phyloP scores from a whole-genome alignment of 805 yeast species.

The Candida quercuum region DNA sequence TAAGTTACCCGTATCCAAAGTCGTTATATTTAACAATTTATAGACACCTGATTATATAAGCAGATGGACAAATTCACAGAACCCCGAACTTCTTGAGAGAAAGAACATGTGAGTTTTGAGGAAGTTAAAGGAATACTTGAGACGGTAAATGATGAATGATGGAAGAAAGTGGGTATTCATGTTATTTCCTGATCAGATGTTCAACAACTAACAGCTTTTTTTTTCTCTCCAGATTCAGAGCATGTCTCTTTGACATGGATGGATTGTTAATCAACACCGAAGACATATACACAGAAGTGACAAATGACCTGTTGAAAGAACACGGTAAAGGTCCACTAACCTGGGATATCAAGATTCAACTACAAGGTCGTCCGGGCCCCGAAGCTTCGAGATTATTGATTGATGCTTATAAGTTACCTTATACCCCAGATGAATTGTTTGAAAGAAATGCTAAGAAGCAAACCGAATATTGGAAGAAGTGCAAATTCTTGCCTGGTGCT shows the following conservation, averaged over 20 bases:
- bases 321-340: constrained; percentile 77
- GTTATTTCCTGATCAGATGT: no score
- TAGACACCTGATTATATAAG: no score
- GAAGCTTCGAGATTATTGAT: constrained; percentile 63
- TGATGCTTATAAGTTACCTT: constrained; percentile 61
- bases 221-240: constrained; percentile 35
- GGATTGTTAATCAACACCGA: constrained; percentile 92
- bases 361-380: constrained; percentile 91
- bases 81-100: no score
- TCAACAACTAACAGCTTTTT: neutral
- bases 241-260: constrained; percentile 89
- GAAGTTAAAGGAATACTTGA: no score
- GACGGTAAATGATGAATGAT: neutral
- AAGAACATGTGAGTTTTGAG: no score
- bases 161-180: neutral
- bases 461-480: constrained; percentile 50
- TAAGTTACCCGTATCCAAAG: no score
- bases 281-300: constrained; percentile 78
- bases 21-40: no score
- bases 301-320: constrained; percentile 57
- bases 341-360: constrained; percentile 83
- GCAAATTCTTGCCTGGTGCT: constrained; percentile 82
- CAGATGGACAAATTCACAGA: no score
- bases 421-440: constrained; percentile 60
- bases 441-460: constrained; percentile 46